Evolutionary conservation across 2,329 filamentous ascomycete species (phyloP), one percentile per base, ranked within the genome.

Genomic region (Pseudonectria foliicola): DNA sequence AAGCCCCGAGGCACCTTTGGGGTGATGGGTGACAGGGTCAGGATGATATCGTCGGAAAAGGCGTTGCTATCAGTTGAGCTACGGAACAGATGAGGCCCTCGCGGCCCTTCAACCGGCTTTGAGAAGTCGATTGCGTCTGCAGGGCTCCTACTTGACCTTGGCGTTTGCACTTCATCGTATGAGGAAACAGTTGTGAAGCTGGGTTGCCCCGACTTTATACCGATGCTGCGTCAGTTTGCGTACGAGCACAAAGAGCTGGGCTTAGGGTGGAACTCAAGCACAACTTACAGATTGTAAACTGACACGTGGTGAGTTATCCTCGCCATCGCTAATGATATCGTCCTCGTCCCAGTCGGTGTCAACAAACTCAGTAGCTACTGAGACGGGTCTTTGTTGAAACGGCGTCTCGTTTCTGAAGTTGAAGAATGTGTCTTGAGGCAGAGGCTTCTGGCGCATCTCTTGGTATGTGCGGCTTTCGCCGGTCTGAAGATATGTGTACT

Each of bases 151-250:
- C 66, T 73, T 29, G 82, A 82, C 43, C 77, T 74, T 13, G 89
- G 89, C 16, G 89, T 95, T 21, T 77, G 77, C 4, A 80, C 73
- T 56, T 94, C 88, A 53, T 93, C 87, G 52, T 84, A 88, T 2
- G 86, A 90, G 6, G 88, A 94, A 25, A 92, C 70, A 3, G 89
- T 94, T 3, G 86, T 90, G 55, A 89, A 78, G 66, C 86, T 93
- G 40, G 77, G 77, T 52, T 84, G 75, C 49, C 72, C 74, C 43
- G 75, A 71, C 83, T 88, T 54, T 50, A 49, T 43, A 56, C 24
- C 31, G 15, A 10, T 29, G 27, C 35, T 18, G 6, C 34, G 39
- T 49, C 25, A 54, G 42, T 21, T 31, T 10, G 29, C 5, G 15
- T 31, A 23, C 21, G 29, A 15, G 11, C 7, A 10, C 5, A 7